Evolutionary conservation across 306 rosid genomes (phyloP), one percentile per base, ranked within the genome.

Genomic region (Pueraria montana): DNA sequence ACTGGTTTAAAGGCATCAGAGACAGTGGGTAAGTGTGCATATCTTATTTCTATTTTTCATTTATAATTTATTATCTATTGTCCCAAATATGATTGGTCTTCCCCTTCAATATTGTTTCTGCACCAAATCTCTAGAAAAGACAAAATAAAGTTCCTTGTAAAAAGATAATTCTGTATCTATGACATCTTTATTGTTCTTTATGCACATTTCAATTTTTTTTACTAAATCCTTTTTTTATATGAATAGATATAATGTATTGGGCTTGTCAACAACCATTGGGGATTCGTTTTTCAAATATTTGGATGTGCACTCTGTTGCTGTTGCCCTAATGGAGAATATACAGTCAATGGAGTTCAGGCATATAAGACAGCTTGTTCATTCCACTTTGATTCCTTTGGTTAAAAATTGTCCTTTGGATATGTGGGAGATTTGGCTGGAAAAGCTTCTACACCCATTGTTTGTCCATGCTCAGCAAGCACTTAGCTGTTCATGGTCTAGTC

Each of bases 301-400:
- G 85, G 97, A 96, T 87, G 85, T 79, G 55, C 83, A 94, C 71
- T 91, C 89, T 71, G 89, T 96, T 80, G 90, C 88, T 21, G 52
- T 92, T 83, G 92, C 98, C 63, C 82, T 96, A 14, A 84, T 90
- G 92, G 99, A 96, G 95, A 96, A 96, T 87, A 79, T 94, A 79
- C 96, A 92, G 61, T 91, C 97, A 17, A 96, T 94, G 97, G 99
- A 96, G 77, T 96, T 96, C 94, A 91, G 99, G 88, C 99, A 96
- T 88, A 83, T 92, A 68, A 90, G 91, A 77, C 95, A 84, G 87
- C 97, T 96, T 87, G 93, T 94, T 81, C 99, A 96, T 89, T 89
- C 97, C 48, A 83, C 85, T 82, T 72, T 94, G 78, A 89, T 94
- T 87, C 99, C 95, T 56, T 86, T 96, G 86, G 93, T 91, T 65